Conservation (phyloP, 352 stramenopile species). For the Pythium insidiosum region DNA sequence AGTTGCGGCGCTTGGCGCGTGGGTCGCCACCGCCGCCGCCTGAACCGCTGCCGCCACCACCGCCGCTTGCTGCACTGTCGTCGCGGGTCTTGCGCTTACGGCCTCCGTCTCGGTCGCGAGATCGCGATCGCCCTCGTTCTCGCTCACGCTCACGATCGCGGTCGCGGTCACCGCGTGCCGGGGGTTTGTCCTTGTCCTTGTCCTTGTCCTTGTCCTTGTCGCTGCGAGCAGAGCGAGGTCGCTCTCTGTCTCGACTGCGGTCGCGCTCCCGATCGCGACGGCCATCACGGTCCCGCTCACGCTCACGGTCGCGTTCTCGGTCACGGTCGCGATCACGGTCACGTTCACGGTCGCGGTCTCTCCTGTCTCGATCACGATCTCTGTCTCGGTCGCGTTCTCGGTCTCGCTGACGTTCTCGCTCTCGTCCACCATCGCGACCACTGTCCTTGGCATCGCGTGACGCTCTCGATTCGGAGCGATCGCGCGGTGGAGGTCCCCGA, state of each 20-base stretch:
- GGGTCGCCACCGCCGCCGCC: conserved; percentile 15
- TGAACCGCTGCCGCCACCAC: conserved; percentile 5
- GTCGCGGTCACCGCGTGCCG: conserved; percentile 17
- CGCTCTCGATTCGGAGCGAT: conserved; percentile 21
- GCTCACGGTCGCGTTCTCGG: conserved; percentile 22
- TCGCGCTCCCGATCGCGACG: conserved; percentile 16
- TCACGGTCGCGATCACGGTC: conserved; percentile 27
- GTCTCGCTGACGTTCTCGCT: conserved; percentile 15
- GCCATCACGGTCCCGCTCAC: conserved; percentile 23
- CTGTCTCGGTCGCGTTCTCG: conserved; percentile 12
- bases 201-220: conserved; percentile 20
- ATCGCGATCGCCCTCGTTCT: conserved; percentile 28
- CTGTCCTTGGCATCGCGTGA: conserved; percentile 19
- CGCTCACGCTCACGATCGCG: conserved; percentile 24
- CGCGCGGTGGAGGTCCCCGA: conserved; percentile 7
- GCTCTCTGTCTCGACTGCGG: conserved; percentile 18
- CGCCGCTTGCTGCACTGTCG: conserved; percentile 20
- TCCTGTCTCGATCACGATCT: conserved; percentile 6
- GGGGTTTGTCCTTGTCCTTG: conserved; percentile 23
- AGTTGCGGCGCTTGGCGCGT: no score
- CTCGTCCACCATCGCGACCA: conserved; percentile 11
- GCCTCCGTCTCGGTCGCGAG: conserved; percentile 59
- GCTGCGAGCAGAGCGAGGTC: conserved; percentile 13
- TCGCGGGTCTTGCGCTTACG: conserved; percentile 57
- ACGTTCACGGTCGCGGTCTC: conserved; percentile 6